Conservation (phyloP, 345 rosid genomes). For the Hypericum perforatum region DNA sequence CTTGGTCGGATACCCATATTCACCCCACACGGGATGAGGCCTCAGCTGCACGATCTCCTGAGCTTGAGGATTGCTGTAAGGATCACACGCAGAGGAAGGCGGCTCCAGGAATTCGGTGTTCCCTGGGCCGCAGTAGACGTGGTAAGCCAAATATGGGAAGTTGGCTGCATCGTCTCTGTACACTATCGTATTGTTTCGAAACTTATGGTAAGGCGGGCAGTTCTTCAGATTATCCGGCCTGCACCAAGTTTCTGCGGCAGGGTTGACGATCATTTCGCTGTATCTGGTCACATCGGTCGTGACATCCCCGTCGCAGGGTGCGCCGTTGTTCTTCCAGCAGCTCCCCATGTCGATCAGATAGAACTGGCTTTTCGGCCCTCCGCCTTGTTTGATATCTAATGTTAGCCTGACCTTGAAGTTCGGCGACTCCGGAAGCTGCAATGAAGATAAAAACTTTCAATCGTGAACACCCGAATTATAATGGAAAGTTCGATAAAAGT, state of each 20-base stretch:
- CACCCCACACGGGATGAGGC: constrained; percentile 21
- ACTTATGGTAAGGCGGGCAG: constrained; percentile 24
- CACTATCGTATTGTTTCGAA: constrained; percentile 11
- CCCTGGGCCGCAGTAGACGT: constrained; percentile 20
- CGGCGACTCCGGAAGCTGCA: constrained; percentile 23
- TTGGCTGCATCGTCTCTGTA: constrained; percentile 15
- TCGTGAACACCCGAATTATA: background rate
- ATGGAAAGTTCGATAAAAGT: background rate
- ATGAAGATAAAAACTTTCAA: constrained; percentile 1
- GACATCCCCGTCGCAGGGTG: constrained; percentile 23
- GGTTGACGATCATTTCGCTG: constrained; percentile 23
- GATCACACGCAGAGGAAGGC: constrained; percentile 20
- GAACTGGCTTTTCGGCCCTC: constrained; percentile 20
- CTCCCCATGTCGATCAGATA: constrained; percentile 23
- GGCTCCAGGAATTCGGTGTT: constrained; percentile 14
- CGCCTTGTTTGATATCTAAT: constrained; percentile 13
- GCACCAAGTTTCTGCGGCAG: constrained; percentile 19
- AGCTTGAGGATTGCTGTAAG: constrained; percentile 23
- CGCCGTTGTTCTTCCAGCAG: constrained; percentile 25
- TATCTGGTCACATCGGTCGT: constrained; percentile 23
- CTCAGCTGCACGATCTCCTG: constrained; percentile 19
- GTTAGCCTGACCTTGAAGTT: constrained; percentile 19
- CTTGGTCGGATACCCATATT: constrained; percentile 20
- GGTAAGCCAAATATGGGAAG: constrained; percentile 22
- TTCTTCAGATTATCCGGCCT: constrained; percentile 15